Conservation (phyloP, 148 eudicot species). For the Fagopyrum tataricum region DNA sequence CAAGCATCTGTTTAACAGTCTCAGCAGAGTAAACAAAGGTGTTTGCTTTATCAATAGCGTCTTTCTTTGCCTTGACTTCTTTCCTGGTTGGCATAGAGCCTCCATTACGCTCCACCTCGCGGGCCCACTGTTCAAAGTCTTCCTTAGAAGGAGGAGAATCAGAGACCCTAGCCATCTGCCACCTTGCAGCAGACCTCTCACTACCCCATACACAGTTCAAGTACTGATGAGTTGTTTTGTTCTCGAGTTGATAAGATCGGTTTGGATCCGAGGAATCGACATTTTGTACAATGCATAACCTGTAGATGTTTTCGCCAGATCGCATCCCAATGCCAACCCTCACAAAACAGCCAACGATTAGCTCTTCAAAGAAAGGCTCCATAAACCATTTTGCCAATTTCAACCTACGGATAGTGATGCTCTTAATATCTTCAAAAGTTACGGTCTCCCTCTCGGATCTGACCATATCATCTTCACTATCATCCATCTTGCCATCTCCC, state of each 20-base stretch:
- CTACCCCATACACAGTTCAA: conserved; percentile 84
- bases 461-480: conserved; percentile 64
- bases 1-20: conserved; percentile 82
- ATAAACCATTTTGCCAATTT: conserved; percentile 84
- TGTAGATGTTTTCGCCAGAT: conserved; percentile 50
- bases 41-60: conserved; percentile 63
- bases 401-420: conserved; percentile 58
- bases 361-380: conserved; percentile 92
- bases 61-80: conserved; percentile 61
- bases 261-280: conserved; percentile 69
- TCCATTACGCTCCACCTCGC: conserved; percentile 66
- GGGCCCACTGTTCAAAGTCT: conserved; percentile 74
- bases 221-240: conserved; percentile 68
- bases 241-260: conserved; percentile 63
- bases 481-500: conserved; percentile 35
- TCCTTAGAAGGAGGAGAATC: conserved; percentile 65
- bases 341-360: conserved; percentile 88
- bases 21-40: conserved; percentile 74
- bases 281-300: conserved; percentile 74
- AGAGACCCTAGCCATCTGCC: conserved; percentile 96
- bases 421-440: conserved; percentile 55
- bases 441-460: conserved; percentile 14
- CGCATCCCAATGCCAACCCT: conserved; percentile 89
- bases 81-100: conserved; percentile 61
- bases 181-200: conserved; percentile 83